These are phyloP conservation scores for Primulina huaijiensis DNA, from an alignment of 257 asterid species.

Conservation along the genomic window DNA sequence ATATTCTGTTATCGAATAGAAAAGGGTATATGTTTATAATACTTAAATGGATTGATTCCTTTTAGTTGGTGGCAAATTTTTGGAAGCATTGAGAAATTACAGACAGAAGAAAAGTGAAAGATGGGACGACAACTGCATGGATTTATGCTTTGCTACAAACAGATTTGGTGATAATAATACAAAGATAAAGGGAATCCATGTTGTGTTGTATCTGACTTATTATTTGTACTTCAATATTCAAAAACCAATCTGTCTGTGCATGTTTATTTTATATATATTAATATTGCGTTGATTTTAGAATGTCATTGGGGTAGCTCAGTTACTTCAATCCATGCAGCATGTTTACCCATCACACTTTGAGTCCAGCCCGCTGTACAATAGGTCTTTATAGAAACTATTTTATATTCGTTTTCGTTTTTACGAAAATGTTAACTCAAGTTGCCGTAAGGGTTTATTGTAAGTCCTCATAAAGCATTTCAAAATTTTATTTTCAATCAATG, in stretches of 20 bases:
- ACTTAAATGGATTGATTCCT: slow-evolving; percentile 69
- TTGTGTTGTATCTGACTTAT: slow-evolving; percentile 62
- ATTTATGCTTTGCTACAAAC: slow-evolving; percentile 32
- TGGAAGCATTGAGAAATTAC: slow-evolving; percentile 69
- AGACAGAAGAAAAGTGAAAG: slow-evolving; percentile 36
- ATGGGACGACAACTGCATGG: slow-evolving; percentile 57
- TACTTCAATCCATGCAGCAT: too few relatives aligned
- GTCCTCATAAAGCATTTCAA: too few relatives aligned
- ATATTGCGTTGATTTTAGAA: slow-evolving; percentile 24
- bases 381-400: too few relatives aligned
- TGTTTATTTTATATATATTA: slow-evolving; percentile 11
- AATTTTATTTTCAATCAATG: too few relatives aligned
- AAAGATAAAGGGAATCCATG: slow-evolving; percentile 77
- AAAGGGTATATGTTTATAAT: slow-evolving; percentile 38
- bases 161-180: slow-evolving; percentile 37
- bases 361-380: too few relatives aligned
- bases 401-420: too few relatives aligned
- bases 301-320: neutral
- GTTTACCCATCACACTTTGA: too few relatives aligned
- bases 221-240: slow-evolving; percentile 27
- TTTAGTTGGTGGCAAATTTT: slow-evolving; percentile 74
- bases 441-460: too few relatives aligned
- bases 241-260: slow-evolving; percentile 27
- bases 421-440: too few relatives aligned
- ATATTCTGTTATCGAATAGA: slow-evolving; percentile 53